Percentiles rank a stretch among this genome's conserved stretches.
Evolutionary conservation across 352 stramenopile genomes (phyloP).

Genomic region (Aphanomyces euteiches): DNA sequence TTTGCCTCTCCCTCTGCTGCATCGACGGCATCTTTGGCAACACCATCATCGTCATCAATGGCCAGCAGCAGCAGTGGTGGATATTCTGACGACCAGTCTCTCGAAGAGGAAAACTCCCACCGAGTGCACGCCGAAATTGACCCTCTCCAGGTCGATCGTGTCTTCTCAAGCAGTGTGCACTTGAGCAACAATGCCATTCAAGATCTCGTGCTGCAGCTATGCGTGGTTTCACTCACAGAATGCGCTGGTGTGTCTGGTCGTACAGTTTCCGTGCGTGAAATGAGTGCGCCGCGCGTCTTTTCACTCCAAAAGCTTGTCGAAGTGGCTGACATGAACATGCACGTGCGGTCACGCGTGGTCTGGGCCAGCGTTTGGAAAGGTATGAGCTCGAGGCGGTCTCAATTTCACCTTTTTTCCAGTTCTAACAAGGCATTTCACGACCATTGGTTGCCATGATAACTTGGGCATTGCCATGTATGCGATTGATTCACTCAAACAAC

Average conservation of each 20-base stretch:
- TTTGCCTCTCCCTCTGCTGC: constrained; percentile 7
- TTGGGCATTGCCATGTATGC: constrained; percentile 97
- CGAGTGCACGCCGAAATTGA: constrained; percentile 84
- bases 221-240: constrained; percentile 88
- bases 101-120: constrained; percentile 82
- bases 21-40: neutral
- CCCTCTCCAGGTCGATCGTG: constrained; percentile 80
- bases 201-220: constrained; percentile 89
- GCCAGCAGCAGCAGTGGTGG: neutral
- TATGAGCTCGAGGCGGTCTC: neutral
- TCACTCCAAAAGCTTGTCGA: constrained; percentile 99
- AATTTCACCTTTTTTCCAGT: constrained; percentile 42
- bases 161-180: constrained; percentile 86
- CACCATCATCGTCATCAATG: neutral
- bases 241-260: constrained; percentile 42
- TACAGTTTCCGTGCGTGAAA: constrained; percentile 98
- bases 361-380: constrained; percentile 97
- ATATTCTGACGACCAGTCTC: constrained; percentile 27
- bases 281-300: constrained; percentile 95
- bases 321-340: constrained; percentile 99
- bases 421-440: constrained; percentile 96
- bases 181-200: constrained; percentile 74
- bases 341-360: constrained; percentile 91
- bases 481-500: constrained; percentile 98
- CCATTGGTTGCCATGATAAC: constrained; percentile 95